Base-by-base conservation (phyloP, 257 asterid species). In the Solanum gracilifrons region DNA sequence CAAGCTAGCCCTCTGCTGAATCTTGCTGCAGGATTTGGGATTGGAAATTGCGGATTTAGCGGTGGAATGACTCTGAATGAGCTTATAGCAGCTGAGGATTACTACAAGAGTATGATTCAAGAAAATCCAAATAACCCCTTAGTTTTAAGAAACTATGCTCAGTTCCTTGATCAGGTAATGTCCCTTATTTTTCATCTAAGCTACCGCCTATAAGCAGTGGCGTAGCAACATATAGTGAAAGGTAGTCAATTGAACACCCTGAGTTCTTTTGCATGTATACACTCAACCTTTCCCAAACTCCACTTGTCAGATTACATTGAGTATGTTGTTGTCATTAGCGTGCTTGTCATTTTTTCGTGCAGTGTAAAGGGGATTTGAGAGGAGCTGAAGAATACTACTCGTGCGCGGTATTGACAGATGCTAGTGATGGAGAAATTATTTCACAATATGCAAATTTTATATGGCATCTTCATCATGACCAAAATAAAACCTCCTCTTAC, bases 21-120 rank as follows among this genome's bases (percentile, higher is more conserved):
- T 84, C 96, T 95, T 15, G 96, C 98, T 3, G 88, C 90, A 90
- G 98, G 99, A 35, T 91, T 92, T 64, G 97, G 98, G 88, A 83
- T 94, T 33, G 87, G 88, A 68, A 62, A 32, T 4, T 36, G 89
- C 62, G 87, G 90, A 82, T 75, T 92, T 89, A 90, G 87, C 11
- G 58, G 85, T 46, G 85, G 83, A 27, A 73, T 73, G 80, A 33
- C 58, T 25, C 23, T 71, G 20, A 68, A 23, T 48, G 85, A 86
- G 75, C 68, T 55, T 89, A 37, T 73, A 23, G 74, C 74, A 27
- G 83, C 60, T 46, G 98, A 96, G 87, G 95, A 92, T 64, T 87
- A 90, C 55, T 90, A 92, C 75, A 92, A 64, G 90, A 91, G 84
- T 89, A 92, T 95, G 98, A 92, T 94, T 7, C 94, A 93, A 86